These are phyloP conservation scores for Phytophthora citrophthora DNA, from an alignment of 352 stramenopile species.

Conservation along the genomic window DNA sequence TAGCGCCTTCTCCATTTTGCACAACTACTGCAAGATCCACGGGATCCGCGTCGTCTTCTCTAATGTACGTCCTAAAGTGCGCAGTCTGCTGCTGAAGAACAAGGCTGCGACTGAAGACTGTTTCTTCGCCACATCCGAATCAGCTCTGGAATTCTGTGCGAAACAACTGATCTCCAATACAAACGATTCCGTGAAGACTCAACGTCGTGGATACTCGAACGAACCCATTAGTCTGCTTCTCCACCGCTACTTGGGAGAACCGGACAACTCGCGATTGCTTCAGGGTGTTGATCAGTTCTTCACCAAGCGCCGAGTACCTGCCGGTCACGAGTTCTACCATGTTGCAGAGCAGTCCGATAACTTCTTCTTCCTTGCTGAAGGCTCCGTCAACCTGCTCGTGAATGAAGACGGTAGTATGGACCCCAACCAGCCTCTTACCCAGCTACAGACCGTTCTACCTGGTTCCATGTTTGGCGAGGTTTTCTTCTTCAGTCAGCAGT, in stretches of 20 bases:
- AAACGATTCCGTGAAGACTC: slow-evolving; percentile 16
- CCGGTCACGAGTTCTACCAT: slow-evolving; percentile 69
- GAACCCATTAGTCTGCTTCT: slow-evolving; percentile 63
- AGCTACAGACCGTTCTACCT: slow-evolving; percentile 66
- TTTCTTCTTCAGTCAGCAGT: slow-evolving; percentile 76
- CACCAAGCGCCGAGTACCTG: slow-evolving; percentile 41
- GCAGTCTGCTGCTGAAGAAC: slow-evolving; percentile 60
- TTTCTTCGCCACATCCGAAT: slow-evolving; percentile 71
- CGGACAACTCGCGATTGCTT: slow-evolving; percentile 64
- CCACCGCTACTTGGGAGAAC: slow-evolving; percentile 77
- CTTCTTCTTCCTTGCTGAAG: slow-evolving; percentile 74
- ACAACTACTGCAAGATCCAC: slow-evolving; percentile 72
- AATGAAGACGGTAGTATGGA: slow-evolving; percentile 64
- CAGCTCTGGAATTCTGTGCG: slow-evolving; percentile 70
- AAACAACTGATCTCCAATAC: slow-evolving; percentile 48
- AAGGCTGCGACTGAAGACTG: slow-evolving; percentile 56
- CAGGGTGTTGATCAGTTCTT: slow-evolving; percentile 68
- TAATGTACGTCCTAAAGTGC: slow-evolving; percentile 60
- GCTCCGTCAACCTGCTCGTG: slow-evolving; percentile 74
- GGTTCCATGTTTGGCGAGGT: slow-evolving; percentile 84
- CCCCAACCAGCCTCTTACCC: slow-evolving; percentile 45
- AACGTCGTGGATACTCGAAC: slow-evolving; percentile 34
- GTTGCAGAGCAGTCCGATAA: slow-evolving; percentile 54
- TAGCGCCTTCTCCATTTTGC: slow-evolving; percentile 77
- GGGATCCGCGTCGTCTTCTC: slow-evolving; percentile 67